Evolutionary conservation across 129 eudicot species (phyloP), one percentile per base, ranked within the genome.

Genomic region (Glebionis coronaria): DNA sequence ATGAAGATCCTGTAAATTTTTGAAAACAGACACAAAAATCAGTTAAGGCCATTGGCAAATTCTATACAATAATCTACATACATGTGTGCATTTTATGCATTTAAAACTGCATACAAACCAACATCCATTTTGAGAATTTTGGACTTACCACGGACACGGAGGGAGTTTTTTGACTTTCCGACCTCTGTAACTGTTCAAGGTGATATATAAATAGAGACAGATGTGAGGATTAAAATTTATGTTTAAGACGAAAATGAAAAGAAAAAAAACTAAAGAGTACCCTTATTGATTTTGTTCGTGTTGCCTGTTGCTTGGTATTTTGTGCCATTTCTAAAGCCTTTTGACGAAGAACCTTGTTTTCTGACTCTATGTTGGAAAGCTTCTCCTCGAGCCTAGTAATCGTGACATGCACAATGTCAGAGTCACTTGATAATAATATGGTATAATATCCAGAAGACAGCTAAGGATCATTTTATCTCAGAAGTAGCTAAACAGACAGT

Each of bases 301-400:
- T 76, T 31, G 86, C 79, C 20, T 78, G 78, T 66, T 78, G 65
- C 78, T 88, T 93, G 65, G 78, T 74, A 53, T 78, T 88, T 80
- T 88, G 91, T 27, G 98, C 95, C 89, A 92, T 92, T 44, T 85
- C 61, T 50, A 92, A 83, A 67, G 96, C 98, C 76, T 92, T 90
- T 79, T 88, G 96, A 62, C 96, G 98, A 68, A 93, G 95, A 66
- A 88, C 88, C 76, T 88, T 82, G 71, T 93, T 92, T 78, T 92
- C 96, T 20, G 91, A 86, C 76, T 92, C 98, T 75, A 84, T 65
- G 76, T 92, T 86, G 66, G 80, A 66, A 68, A 80, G 82, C 82
- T 83, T 86, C 82, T 88, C 96, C 75, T 90, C 94, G 54, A 79
- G 81, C 84, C 97, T 90, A 75, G 40, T 8, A 75, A 67, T 16